Percentiles rank a stretch among this genome's conserved stretches.
Evolutionary conservation across 495 filamentous ascomycete species (phyloP).

Genomic region (Apodospora peruviana): DNA sequence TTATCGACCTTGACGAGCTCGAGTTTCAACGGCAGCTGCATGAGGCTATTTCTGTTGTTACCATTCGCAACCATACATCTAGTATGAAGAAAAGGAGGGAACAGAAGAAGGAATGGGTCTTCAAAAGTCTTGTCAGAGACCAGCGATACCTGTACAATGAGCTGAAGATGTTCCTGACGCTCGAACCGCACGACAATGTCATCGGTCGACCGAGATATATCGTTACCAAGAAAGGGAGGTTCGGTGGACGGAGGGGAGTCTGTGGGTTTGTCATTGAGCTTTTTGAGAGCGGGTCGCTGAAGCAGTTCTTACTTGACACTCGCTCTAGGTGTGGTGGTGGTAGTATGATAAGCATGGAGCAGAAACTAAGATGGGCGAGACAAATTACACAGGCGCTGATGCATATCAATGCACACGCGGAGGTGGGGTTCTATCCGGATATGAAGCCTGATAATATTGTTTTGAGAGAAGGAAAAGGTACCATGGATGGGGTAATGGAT

Average conservation of each 20-base stretch:
- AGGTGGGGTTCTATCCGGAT: constrained; percentile 29
- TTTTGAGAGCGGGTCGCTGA: constrained; percentile 23
- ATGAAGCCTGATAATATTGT: constrained; percentile 34
- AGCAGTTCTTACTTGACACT: constrained; percentile 14
- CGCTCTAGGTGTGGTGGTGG: neutral
- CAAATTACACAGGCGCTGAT: constrained; percentile 25
- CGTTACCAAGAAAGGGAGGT: constrained; percentile 25
- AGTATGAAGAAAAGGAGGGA: constrained; percentile 5
- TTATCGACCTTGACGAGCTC: constrained; percentile 30
- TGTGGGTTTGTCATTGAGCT: constrained; percentile 30
- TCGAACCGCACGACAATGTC: constrained; percentile 24
- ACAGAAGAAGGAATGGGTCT: constrained; percentile 15
- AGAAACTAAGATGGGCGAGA: constrained; percentile 23
- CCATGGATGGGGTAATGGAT: constrained; percentile 1
- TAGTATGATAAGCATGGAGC: neutral
- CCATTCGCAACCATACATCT: constrained; percentile 5
- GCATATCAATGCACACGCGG: constrained; percentile 22
- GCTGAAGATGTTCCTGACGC: constrained; percentile 27
- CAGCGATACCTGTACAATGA: constrained; percentile 33
- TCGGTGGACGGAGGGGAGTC: constrained; percentile 26
- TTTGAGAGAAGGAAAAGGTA: neutral
- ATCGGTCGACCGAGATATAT: constrained; percentile 20
- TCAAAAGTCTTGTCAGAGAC: constrained; percentile 34
- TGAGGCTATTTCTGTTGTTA: constrained; percentile 36
- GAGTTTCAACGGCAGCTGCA: constrained; percentile 31